Conservation (phyloP, 2,329 filamentous ascomycete species). For the Verticillium albo-atrum region DNA sequence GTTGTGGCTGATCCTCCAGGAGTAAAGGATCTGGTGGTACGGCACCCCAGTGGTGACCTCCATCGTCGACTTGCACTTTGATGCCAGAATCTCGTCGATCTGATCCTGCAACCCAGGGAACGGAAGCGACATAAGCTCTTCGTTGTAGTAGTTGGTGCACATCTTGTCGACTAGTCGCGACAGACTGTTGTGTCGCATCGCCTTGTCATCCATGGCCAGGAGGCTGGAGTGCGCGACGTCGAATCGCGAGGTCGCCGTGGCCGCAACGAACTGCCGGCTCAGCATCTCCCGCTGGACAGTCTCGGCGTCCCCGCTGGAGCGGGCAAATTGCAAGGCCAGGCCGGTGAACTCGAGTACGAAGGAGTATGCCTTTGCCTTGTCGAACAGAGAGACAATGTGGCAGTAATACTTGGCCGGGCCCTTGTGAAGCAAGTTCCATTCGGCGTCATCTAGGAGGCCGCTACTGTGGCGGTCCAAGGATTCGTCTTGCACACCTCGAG, state of each 20-base stretch:
- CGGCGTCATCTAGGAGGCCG: conserved; percentile 69
- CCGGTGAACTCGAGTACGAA: conserved; percentile 81
- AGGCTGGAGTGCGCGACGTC: conserved; percentile 79
- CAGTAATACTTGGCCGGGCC: conserved; percentile 82
- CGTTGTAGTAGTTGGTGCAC: conserved; percentile 62
- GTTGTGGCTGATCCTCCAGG: conserved; percentile 78
- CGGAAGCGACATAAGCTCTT: conserved; percentile 69
- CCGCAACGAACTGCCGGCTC: conserved; percentile 77
- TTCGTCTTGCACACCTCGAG: conserved; percentile 39
- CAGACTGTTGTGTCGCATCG: conserved; percentile 68
- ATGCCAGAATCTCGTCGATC: conserved; percentile 73
- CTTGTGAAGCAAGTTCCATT: conserved; percentile 64
- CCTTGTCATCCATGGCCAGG: conserved; percentile 64
- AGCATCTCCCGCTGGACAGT: conserved; percentile 66
- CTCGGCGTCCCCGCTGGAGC: conserved; percentile 25
- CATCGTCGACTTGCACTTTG: conserved; percentile 64
- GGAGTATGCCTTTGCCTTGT: conserved; percentile 70
- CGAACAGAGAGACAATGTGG: conserved; percentile 79
- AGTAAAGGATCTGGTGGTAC: conserved; percentile 86
- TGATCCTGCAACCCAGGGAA: conserved; percentile 73
- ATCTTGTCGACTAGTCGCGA: conserved; percentile 65
- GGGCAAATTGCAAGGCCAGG: conserved; percentile 64
- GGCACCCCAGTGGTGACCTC: conserved; percentile 63
- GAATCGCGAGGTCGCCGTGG: conserved; percentile 74
- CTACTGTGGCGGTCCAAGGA: conserved; percentile 50